Conservation (phyloP, 805 yeast species). For the Candida pseudofarinosa region DNA sequence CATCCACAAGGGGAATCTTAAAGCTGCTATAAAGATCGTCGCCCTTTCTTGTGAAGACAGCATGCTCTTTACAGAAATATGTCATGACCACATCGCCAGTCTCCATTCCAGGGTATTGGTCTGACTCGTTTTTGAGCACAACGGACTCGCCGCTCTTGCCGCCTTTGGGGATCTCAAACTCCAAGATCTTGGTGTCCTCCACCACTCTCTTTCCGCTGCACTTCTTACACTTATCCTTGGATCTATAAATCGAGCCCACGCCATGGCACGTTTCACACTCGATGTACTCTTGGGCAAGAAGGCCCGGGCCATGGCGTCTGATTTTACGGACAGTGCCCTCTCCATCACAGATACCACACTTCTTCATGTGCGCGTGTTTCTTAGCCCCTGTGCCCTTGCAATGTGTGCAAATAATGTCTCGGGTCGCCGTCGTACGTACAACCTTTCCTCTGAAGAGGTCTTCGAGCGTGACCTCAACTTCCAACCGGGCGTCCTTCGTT, state of each 20-base stretch:
- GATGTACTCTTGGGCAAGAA: conserved; percentile 58
- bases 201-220: conserved; percentile 64
- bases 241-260: conserved; percentile 52
- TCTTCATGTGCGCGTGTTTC: conserved; percentile 48
- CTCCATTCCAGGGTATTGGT: conserved; percentile 64
- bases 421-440: conserved; percentile 64
- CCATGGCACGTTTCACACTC: conserved; percentile 72
- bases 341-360: conserved; percentile 72
- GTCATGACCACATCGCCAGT: conserved; percentile 77
- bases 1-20: conserved; percentile 67
- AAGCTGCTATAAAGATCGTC: conserved; percentile 61
- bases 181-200: conserved; percentile 67
- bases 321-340: conserved; percentile 59
- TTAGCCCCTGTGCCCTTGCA: conserved; percentile 81
- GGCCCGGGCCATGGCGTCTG: conserved; percentile 68
- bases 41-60: conserved; percentile 51
- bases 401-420: conserved; percentile 65
- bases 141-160: conserved; percentile 58
- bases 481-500: conserved; percentile 67
- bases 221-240: conserved; percentile 71
- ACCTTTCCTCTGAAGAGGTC: conserved; percentile 80
- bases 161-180: conserved; percentile 75
- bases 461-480: conserved; percentile 61
- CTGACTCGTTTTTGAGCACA: conserved; percentile 65
- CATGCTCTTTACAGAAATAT: conserved; percentile 48